These are phyloP conservation scores for Argentina anserina DNA, from an alignment of 306 rosid genomes.

Conservation along the genomic window DNA sequence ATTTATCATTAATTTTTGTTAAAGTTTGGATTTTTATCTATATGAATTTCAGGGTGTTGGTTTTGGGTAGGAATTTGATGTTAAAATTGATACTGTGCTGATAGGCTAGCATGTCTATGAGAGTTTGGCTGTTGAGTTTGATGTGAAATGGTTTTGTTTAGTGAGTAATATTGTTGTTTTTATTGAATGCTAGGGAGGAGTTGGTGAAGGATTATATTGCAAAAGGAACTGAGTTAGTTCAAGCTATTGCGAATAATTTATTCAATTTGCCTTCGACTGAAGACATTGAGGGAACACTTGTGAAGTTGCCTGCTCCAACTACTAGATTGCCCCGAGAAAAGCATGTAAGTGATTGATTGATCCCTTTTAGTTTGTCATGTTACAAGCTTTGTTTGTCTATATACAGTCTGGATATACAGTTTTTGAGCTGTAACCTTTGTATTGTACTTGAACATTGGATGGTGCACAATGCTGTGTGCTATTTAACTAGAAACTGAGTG, in stretches of 20 bases:
- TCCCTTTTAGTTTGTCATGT: background rate
- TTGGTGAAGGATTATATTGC: conserved; percentile 52
- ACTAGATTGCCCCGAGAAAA: conserved; percentile 81
- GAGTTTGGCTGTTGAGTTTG: background rate
- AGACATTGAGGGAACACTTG: conserved; percentile 76
- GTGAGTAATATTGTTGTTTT: background rate
- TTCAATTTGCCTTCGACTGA: conserved; percentile 69
- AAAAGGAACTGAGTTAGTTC: conserved; percentile 76
- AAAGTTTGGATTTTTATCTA: background rate
- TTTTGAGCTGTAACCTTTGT: background rate
- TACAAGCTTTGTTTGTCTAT: background rate
- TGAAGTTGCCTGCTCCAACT: conserved; percentile 61
- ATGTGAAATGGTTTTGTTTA: conserved; percentile 1
- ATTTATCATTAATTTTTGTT: background rate
- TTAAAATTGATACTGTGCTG: background rate
- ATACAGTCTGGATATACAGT: background rate
- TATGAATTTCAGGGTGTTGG: background rate
- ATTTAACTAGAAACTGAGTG: background rate
- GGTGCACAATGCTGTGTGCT: background rate
- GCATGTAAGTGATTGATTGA: conserved; percentile 45
- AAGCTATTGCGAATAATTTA: conserved; percentile 62
- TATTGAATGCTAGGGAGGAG: conserved; percentile 42
- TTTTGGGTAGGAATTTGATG: background rate
- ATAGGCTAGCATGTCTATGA: background rate
- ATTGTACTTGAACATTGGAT: background rate